These are phyloP conservation scores for Tricholoma sp. DNA, from an alignment of 768 basidiomycete species.

Conservation along the genomic window DNA sequence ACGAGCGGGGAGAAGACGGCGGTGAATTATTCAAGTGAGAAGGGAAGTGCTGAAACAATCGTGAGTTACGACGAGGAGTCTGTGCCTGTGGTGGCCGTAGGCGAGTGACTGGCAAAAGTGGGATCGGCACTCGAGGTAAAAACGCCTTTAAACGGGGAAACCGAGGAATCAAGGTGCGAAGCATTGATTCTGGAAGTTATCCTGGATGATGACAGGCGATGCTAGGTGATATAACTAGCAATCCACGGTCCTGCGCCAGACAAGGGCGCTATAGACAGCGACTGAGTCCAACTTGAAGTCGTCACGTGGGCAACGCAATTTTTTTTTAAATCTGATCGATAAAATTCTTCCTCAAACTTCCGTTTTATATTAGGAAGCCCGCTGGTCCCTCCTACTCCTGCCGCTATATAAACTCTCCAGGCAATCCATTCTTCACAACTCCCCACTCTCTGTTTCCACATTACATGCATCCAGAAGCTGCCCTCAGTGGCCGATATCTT, in stretches of 20 bases:
- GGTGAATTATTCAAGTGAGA: slow-evolving; percentile 39
- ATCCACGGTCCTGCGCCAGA: no score
- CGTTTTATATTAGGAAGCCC: background rate
- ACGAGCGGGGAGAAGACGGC: slow-evolving; percentile 26
- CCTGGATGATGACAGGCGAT: background rate
- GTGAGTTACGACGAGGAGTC: slow-evolving; percentile 29
- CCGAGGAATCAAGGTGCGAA: slow-evolving; percentile 37
- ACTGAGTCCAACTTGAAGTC: no score
- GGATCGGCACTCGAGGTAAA: slow-evolving; percentile 37
- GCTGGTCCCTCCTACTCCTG: background rate
- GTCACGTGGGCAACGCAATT: background rate
- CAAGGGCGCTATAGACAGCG: no score
- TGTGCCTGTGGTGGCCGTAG: slow-evolving; percentile 23
- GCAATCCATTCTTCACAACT: slow-evolving; percentile 1
- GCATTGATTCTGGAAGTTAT: slow-evolving; percentile 16
- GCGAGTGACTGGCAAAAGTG: slow-evolving; percentile 45
- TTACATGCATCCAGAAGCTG: slow-evolving; percentile 40
- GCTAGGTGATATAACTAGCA: background rate
- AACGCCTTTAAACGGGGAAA: slow-evolving; percentile 42
- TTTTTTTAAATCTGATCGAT: background rate
- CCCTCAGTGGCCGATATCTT: slow-evolving; percentile 21
- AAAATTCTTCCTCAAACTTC: background rate
- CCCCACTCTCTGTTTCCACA: slow-evolving; percentile 14
- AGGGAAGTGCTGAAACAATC: slow-evolving; percentile 45
- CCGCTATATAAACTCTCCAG: background rate